A percentile compares a stretch with the other conserved stretches of the same genome.
Conservation (phyloP, 2,329 filamentous ascomycete species). For the Verticillium alfalfae region DNA sequence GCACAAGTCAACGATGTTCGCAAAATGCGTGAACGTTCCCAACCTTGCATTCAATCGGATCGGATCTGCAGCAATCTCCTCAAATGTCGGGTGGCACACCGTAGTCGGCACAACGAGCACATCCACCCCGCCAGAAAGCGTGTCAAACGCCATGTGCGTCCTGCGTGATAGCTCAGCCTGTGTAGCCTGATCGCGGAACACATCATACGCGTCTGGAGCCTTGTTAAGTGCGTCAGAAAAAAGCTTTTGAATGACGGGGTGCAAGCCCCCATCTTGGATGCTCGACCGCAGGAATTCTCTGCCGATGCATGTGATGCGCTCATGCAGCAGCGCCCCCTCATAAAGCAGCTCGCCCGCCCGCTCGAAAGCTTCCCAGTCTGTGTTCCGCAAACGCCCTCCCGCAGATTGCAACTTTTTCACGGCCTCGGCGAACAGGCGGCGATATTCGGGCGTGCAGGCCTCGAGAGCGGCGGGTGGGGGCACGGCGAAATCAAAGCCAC, state of each 20-base stretch:
- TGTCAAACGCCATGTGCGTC: constrained; percentile 31
- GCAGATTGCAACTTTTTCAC: constrained; percentile 23
- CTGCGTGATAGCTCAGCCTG: constrained; percentile 27
- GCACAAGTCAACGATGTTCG: constrained; percentile 50
- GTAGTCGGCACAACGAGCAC: constrained; percentile 44
- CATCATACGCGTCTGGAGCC: constrained; percentile 28
- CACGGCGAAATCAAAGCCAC: constrained; percentile 43
- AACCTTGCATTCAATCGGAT: constrained; percentile 32
- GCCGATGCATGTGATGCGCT: constrained; percentile 30
- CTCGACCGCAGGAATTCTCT: constrained; percentile 14
- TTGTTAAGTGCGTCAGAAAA: constrained; percentile 36
- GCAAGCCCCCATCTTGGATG: not conserved
- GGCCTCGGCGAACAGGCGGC: constrained; percentile 29
- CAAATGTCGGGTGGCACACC: constrained; percentile 36
- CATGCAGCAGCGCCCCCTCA: constrained; percentile 36
- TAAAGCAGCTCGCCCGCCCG: constrained; percentile 45
- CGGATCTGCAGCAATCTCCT: constrained; percentile 40
- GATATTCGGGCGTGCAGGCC: constrained; percentile 20
- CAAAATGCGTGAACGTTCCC: constrained; percentile 43
- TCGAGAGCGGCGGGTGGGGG: constrained; percentile 30
- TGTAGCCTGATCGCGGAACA: constrained; percentile 40
- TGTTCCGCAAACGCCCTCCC: constrained; percentile 30
- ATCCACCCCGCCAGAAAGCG: constrained; percentile 22
- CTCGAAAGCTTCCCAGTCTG: constrained; percentile 41
- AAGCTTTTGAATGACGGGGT: constrained; percentile 32